Evolutionary conservation across 2,329 filamentous ascomycete genomes (phyloP).

Genomic region (Tolypocladium amazonense): DNA sequence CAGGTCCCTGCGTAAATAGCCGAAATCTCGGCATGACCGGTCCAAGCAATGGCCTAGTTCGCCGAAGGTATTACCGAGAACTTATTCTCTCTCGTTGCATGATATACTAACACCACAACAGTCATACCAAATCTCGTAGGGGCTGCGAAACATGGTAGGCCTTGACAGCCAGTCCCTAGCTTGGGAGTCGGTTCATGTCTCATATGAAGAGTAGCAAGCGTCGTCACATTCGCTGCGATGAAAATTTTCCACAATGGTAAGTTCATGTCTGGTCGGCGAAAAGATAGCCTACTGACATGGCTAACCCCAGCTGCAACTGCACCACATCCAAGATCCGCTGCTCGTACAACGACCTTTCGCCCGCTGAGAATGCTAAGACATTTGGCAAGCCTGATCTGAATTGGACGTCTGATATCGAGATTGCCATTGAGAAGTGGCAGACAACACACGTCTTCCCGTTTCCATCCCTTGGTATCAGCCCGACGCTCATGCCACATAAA

Average conservation of each 20-base stretch:
- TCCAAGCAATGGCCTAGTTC: background rate
- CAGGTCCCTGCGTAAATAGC: background rate
- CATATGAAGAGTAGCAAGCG: constrained; percentile 49
- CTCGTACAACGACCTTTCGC: constrained; percentile 80
- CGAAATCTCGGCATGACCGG: background rate
- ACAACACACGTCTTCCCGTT: constrained; percentile 78
- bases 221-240: constrained; percentile 94
- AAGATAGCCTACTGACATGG: background rate
- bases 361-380: constrained; percentile 48
- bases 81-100: background rate
- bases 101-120: constrained; percentile 21
- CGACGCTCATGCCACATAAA: constrained; percentile 59
- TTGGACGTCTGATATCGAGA: constrained; percentile 79
- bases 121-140: constrained; percentile 98
- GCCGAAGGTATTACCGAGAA: background rate
- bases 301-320: constrained; percentile 68
- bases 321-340: constrained; percentile 98
- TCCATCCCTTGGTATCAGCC: constrained; percentile 66
- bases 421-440: constrained; percentile 72
- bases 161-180: background rate
- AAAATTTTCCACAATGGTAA: constrained; percentile 95
- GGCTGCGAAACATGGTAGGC: constrained; percentile 83
- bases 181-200: background rate
- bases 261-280: constrained; percentile 12
- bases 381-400: constrained; percentile 61